Evolutionary conservation across 2,329 filamentous ascomycete genomes (phyloP).

Genomic region (Phyllosticta ampelicida): DNA sequence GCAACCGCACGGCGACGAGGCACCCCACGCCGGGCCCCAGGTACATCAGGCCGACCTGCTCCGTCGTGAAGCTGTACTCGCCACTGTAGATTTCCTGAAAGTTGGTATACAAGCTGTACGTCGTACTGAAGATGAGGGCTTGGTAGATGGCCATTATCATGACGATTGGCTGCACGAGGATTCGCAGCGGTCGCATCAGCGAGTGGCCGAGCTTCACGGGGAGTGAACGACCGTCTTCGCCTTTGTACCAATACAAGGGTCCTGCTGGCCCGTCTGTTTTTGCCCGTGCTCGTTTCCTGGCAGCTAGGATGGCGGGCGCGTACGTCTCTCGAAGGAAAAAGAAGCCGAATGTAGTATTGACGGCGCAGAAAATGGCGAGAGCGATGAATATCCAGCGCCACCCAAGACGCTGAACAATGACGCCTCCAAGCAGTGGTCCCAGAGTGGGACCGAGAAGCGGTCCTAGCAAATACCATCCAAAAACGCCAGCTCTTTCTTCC

Average conservation of each 20-base stretch:
- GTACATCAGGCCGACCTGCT: constrained; percentile 36
- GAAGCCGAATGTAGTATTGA: constrained; percentile 33
- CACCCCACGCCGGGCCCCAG: constrained; percentile 36
- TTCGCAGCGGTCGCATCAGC: constrained; percentile 30
- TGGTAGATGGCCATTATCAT: constrained; percentile 37
- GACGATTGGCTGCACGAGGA: constrained; percentile 37
- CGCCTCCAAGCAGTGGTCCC: constrained; percentile 34
- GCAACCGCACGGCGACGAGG: constrained; percentile 34
- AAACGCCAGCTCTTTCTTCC: constrained; percentile 34
- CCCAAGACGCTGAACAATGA: constrained; percentile 34
- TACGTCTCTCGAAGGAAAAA: constrained; percentile 37
- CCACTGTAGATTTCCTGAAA: constrained; percentile 37
- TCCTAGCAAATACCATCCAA: constrained; percentile 36
- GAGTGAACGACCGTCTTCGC: constrained; percentile 31
- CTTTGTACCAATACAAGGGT: constrained; percentile 31
- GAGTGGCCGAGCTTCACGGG: constrained; percentile 27
- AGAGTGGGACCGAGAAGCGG: constrained; percentile 34
- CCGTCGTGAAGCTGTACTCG: constrained; percentile 35
- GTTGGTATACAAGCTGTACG: constrained; percentile 39
- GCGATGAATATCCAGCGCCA: constrained; percentile 43
- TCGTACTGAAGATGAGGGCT: constrained; percentile 37
- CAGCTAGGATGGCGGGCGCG: constrained; percentile 29
- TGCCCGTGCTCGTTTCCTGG: constrained; percentile 19
- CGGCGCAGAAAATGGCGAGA: constrained; percentile 31
- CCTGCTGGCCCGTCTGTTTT: constrained; percentile 24